Conservation (phyloP, 345 rosid genomes). For the Draba incana region DNA sequence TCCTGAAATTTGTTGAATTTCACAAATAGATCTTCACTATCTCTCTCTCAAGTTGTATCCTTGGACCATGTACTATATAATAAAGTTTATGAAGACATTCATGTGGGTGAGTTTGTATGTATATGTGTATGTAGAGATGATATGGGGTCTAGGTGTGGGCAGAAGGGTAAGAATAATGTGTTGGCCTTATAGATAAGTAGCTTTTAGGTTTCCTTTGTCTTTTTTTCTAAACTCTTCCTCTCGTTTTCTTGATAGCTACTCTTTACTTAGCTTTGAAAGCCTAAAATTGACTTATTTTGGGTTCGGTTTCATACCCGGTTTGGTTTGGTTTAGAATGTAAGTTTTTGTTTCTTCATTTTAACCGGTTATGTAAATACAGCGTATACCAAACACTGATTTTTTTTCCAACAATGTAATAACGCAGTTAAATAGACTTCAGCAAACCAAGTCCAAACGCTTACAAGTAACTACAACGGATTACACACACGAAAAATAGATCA, state of each 20-base stretch:
- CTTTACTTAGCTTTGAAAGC: conserved; percentile 21
- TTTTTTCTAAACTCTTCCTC: conserved; percentile 9
- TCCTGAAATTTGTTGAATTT: neutral
- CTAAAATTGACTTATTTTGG: conserved; percentile 27
- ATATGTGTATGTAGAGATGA: conserved; percentile 34
- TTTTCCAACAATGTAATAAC: no score
- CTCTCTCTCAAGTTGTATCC: conserved; percentile 22
- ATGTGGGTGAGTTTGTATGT: conserved; percentile 26
- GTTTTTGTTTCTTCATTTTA: neutral
- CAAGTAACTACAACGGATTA: neutral
- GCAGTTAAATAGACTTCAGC: no score
- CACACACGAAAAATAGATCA: no score
- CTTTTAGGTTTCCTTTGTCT: conserved; percentile 38
- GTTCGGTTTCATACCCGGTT: conserved; percentile 30
- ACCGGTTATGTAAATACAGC: neutral
- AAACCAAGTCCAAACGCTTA: no score
- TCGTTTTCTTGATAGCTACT: conserved; percentile 31
- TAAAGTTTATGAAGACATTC: conserved; percentile 13
- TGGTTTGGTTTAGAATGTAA: neutral
- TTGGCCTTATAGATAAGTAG: conserved; percentile 45
- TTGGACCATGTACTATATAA: conserved; percentile 40
- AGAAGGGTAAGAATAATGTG: conserved; percentile 42
- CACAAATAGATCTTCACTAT: conserved; percentile 8
- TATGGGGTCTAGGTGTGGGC: conserved; percentile 38
- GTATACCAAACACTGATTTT: no score